phyloP scores from a whole-genome alignment of 1,139 yeast species.

The Taphrina communis region DNA sequence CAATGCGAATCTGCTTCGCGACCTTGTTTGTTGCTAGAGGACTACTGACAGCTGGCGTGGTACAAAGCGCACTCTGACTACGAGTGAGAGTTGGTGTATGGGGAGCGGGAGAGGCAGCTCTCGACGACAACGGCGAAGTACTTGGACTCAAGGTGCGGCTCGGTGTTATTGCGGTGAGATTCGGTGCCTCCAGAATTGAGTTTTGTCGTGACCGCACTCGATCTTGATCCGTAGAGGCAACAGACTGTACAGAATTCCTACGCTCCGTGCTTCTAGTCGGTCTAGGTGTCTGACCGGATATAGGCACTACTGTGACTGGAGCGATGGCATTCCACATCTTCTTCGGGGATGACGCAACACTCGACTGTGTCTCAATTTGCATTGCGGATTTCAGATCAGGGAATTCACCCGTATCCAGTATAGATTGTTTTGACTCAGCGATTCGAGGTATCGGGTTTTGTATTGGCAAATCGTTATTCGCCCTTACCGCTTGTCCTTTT shows the following conservation, averaged over 20 bases:
- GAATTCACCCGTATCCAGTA: constrained; percentile 12
- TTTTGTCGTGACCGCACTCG: constrained; percentile 16
- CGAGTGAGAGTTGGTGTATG: constrained; percentile 1
- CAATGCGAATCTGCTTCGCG: constrained; percentile 27
- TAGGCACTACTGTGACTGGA: constrained; percentile 15
- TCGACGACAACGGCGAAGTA: constrained; percentile 9
- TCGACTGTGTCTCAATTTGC: neutral
- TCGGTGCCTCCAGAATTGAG: constrained; percentile 16
- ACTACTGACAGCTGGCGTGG: constrained; percentile 18
- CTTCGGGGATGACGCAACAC: neutral
- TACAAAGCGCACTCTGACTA: constrained; percentile 3
- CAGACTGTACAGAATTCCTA: constrained; percentile 14
- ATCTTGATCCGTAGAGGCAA: neutral
- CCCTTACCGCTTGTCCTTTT: neutral
- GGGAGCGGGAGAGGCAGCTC: constrained; percentile 20
- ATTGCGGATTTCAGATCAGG: constrained; percentile 4
- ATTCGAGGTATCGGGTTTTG: constrained; percentile 10
- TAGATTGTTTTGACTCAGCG: neutral
- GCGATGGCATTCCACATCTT: constrained; percentile 25
- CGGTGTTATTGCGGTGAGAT: neutral
- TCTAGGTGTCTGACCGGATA: neutral
- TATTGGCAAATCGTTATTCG: neutral
- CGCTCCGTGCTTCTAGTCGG: neutral
- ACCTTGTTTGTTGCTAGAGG: constrained; percentile 24
- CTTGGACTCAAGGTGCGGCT: constrained; percentile 14